Percentiles rank a stretch among this genome's conserved stretches.
These are phyloP conservation scores for Claviceps lovelessii DNA, from an alignment of 2,329 filamentous ascomycete species.

Conservation along the genomic window DNA sequence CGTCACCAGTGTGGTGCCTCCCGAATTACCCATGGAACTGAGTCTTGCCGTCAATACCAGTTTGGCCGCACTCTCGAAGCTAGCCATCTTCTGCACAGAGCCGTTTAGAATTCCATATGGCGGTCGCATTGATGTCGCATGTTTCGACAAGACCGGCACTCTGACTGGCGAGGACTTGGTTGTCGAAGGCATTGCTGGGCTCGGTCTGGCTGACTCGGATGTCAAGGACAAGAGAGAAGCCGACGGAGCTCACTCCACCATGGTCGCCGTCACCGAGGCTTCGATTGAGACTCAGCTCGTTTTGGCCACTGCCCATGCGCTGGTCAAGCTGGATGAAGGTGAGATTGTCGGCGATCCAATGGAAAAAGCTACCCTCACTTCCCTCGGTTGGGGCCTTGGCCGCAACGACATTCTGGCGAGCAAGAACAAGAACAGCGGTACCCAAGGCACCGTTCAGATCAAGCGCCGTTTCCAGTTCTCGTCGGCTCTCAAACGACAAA, in stretches of 20 bases:
- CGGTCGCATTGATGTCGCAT: slow-evolving; percentile 87
- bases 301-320: slow-evolving; percentile 82
- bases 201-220: slow-evolving; percentile 56
- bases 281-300: slow-evolving; percentile 79
- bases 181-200: slow-evolving; percentile 88
- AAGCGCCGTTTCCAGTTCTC: slow-evolving; percentile 98
- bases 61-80: slow-evolving; percentile 84
- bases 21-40: slow-evolving; percentile 94
- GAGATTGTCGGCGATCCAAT: slow-evolving; percentile 97
- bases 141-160: slow-evolving; percentile 97
- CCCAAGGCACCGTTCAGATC: slow-evolving; percentile 68
- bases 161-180: slow-evolving; percentile 92
- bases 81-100: slow-evolving; percentile 96
- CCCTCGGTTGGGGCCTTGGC: slow-evolving; percentile 86
- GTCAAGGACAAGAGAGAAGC: slow-evolving; percentile 51
- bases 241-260: slow-evolving; percentile 69
- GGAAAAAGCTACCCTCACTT: slow-evolving; percentile 88
- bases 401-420: slow-evolving; percentile 71
- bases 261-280: slow-evolving; percentile 56
- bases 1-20: slow-evolving; percentile 94
- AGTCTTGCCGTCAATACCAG: slow-evolving; percentile 96
- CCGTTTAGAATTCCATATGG: slow-evolving; percentile 96
- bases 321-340: slow-evolving; percentile 92
- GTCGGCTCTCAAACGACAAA: slow-evolving; percentile 88
- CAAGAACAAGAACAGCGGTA: slow-evolving; percentile 25